Conservation (phyloP, 2,329 filamentous ascomycete species). For the Purpureocillium takamizusanense region DNA sequence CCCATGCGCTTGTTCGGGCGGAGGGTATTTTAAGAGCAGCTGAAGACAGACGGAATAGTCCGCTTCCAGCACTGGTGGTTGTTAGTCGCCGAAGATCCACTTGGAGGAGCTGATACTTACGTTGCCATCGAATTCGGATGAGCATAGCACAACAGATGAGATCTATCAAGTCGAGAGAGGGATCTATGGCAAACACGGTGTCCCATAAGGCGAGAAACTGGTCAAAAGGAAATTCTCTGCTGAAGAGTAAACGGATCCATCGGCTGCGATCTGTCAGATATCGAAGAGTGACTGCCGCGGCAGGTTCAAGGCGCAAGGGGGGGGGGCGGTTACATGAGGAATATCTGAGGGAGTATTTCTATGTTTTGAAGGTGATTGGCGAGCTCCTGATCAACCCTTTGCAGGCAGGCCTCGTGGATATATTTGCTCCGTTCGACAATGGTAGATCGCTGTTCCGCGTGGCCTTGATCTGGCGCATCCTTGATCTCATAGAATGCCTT, state of each 20-base stretch:
- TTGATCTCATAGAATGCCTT: constrained; percentile 76
- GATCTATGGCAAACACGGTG: constrained; percentile 77
- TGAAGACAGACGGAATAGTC: constrained; percentile 84
- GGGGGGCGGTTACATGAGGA: constrained; percentile 63
- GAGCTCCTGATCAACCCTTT: constrained; percentile 73
- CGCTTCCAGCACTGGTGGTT: constrained; percentile 59
- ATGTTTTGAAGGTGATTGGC: constrained; percentile 71
- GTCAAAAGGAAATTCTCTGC: constrained; percentile 84
- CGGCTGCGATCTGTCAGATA: constrained; percentile 43
- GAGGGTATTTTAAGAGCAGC: constrained; percentile 74
- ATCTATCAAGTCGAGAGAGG: constrained; percentile 72
- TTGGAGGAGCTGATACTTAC: constrained; percentile 39
- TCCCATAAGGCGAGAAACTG: constrained; percentile 85
- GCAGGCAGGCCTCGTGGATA: constrained; percentile 77
- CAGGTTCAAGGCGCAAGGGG: constrained; percentile 2
- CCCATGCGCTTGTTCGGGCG: constrained; percentile 50
- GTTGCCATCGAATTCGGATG: constrained; percentile 79
- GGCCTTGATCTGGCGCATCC: constrained; percentile 7
- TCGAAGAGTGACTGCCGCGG: constrained; percentile 1
- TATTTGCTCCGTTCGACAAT: constrained; percentile 81
- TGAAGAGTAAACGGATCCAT: constrained; percentile 90
- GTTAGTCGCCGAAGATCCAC: constrained; percentile 12
- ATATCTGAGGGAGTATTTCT: constrained; percentile 92
- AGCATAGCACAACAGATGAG: constrained; percentile 93
- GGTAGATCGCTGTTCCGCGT: constrained; percentile 29